These are phyloP conservation scores for Harringtonia aguacate DNA, from an alignment of 2,329 filamentous ascomycete genomes.

Conservation along the genomic window DNA sequence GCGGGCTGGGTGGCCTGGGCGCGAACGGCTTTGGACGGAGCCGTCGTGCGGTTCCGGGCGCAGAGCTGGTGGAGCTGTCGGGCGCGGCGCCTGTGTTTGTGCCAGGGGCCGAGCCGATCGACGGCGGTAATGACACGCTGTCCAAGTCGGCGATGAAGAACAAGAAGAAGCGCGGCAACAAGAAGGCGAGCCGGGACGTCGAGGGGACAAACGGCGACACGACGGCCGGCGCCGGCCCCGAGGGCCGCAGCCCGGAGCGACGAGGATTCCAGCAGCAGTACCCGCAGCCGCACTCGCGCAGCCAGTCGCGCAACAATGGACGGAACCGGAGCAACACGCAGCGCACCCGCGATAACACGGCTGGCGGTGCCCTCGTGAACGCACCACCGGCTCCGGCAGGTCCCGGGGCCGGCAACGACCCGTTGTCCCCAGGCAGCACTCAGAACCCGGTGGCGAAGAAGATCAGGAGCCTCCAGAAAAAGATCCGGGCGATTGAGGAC, in stretches of 20 bases:
- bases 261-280: slow-evolving; percentile 24
- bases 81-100: slow-evolving; percentile 47
- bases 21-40: slow-evolving; percentile 72
- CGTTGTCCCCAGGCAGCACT: slow-evolving; percentile 28
- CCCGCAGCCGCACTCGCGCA: slow-evolving; percentile 33
- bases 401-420: slow-evolving; percentile 24
- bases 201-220: slow-evolving; percentile 18
- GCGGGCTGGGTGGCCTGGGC: slow-evolving; percentile 48
- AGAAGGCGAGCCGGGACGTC: slow-evolving; percentile 79
- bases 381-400: slow-evolving; percentile 21
- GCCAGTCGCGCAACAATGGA: slow-evolving; percentile 40
- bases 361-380: slow-evolving; percentile 14
- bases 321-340: slow-evolving; percentile 41
- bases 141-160: slow-evolving; percentile 87
- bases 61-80: slow-evolving; percentile 59
- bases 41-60: slow-evolving; percentile 76
- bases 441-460: slow-evolving; percentile 84
- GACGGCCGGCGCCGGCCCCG: slow-evolving; percentile 12
- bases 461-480: slow-evolving; percentile 85
- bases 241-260: slow-evolving; percentile 57
- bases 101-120: slow-evolving; percentile 41
- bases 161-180: slow-evolving; percentile 92
- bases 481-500: slow-evolving; percentile 95
- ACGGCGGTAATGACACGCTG: slow-evolving; percentile 61
- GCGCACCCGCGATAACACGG: slow-evolving; percentile 24